phyloP scores from a whole-genome alignment of 108 stramenopile species.

The Chaetoceros muelleri region DNA sequence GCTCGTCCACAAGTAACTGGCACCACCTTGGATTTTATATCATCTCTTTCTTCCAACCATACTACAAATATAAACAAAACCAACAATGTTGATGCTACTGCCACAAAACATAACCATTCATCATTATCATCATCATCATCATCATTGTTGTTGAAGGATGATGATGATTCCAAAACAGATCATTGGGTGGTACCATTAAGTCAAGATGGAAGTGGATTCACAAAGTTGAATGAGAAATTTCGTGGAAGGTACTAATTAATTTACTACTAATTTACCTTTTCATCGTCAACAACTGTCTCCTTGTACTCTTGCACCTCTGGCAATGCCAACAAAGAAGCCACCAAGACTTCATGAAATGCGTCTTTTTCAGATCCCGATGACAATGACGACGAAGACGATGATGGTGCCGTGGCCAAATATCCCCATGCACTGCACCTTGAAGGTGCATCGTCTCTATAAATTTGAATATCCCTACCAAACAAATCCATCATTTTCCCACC shows the following conservation, averaged over 20 bases:
- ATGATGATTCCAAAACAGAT: conserved; percentile 40
- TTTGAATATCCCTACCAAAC: conserved; percentile 28
- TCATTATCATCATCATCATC: no score
- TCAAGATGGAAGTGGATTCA: conserved; percentile 72
- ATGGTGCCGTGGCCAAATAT: conserved; percentile 12
- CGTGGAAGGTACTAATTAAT: conserved; percentile 56
- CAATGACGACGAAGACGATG: no score
- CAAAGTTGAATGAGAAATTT: conserved; percentile 72
- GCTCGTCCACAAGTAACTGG: no score
- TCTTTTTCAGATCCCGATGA: not conserved
- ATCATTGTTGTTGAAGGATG: no score
- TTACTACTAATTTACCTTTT: no score
- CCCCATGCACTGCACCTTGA: conserved; percentile 10
- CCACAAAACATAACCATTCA: no score
- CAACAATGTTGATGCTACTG: no score
- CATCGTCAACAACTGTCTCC: no score
- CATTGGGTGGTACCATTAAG: conserved; percentile 62
- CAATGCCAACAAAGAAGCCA: not conserved
- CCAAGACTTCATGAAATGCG: conserved; percentile 2
- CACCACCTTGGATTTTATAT: no score
- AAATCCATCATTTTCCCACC: conserved; percentile 56
- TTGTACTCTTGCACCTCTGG: conserved; percentile 12
- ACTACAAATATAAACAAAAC: no score
- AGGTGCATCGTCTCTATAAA: conserved; percentile 13
- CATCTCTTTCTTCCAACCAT: no score